Evolutionary conservation across 176 grass and related monocot genomes (phyloP), one percentile per base, ranked within the genome.

Genomic region (Guadua angustifolia): DNA sequence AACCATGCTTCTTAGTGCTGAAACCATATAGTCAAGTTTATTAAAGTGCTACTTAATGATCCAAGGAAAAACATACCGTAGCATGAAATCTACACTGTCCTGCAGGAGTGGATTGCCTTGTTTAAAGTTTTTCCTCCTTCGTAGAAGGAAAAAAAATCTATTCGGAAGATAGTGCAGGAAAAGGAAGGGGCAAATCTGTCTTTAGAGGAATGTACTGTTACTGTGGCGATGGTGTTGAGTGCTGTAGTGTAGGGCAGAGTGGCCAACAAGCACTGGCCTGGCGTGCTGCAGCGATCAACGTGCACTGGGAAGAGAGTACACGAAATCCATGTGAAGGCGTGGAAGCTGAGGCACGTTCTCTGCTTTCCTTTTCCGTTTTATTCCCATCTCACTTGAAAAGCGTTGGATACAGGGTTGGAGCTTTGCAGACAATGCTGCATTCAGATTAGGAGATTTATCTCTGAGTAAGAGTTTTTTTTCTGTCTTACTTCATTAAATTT

Each of bases 281-380:
- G 16, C 17, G 50, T 67, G 73, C 16, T 40, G 66, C 62, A 52
- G 32, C 18, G 5, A 36, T 6, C 40, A 73, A 29, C 42, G 43
- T 4, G 35, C 40, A 29, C 64, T 57, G 14, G 33, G 35, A 50
- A 16, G 14, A 50, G 9, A 42, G 62, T 24, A 67, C n/a, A 6
- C 73, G 15, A 66, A 68, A 58, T 74, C 82, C 82, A 33, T 14
- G 74, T 61, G 74, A 57, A 69, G 9, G 64, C 73, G 73, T 60
- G 9, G 53, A 78, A 59, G 15, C 24, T 32, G 58, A 47, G 40
- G 43, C 76, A 78, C 38, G n/a, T 25, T 59, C 60, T 60, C 25
- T 10, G n/a, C 14, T 3, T 6, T n/a, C 11, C 24, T 60, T 17
- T 14, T 5, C 32, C 16, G 4, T 6, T 10, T 9, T 9, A 1